Percentiles rank a stretch among this genome's conserved stretches.
Evolutionary conservation across 2,329 filamentous ascomycete species (phyloP).

Genomic region (Exophiala aquamarina): DNA sequence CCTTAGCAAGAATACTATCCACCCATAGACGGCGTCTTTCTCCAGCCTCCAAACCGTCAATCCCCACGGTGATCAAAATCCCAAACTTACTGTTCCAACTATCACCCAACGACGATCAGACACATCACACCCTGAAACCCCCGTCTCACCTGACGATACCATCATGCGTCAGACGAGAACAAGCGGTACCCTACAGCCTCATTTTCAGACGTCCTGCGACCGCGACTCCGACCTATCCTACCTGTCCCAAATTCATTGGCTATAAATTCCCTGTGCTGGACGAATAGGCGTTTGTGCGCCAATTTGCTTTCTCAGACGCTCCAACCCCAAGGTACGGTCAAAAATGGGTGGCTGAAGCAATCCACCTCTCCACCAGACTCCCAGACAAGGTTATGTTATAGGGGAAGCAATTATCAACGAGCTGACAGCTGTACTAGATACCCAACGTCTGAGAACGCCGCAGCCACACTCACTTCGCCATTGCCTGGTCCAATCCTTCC

Average conservation of each 20-base stretch:
- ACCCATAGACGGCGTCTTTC: too few species aligned
- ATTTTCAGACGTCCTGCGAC: slow-evolving; percentile 26
- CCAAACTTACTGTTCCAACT: too few species aligned
- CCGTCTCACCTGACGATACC: slow-evolving; percentile 21
- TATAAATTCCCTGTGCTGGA: slow-evolving; percentile 27
- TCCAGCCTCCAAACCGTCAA: too few species aligned
- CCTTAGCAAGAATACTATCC: too few species aligned
- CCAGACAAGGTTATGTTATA: slow-evolving; percentile 18
- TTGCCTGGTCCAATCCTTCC: slow-evolving; percentile 11
- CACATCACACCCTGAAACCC: not conserved
- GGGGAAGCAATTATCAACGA: slow-evolving; percentile 6
- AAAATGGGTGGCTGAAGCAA: slow-evolving; percentile 1
- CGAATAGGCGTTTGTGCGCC: slow-evolving; percentile 25
- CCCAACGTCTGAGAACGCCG: slow-evolving; percentile 13
- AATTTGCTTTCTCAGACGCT: slow-evolving; percentile 7
- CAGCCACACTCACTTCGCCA: slow-evolving; percentile 5
- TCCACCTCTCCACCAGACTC: too few species aligned
- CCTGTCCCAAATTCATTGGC: slow-evolving; percentile 26
- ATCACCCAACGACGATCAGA: too few species aligned
- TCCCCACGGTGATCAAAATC: too few species aligned
- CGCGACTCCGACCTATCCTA: slow-evolving; percentile 22
- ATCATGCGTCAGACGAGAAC: slow-evolving; percentile 25
- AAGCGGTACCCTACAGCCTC: slow-evolving; percentile 24
- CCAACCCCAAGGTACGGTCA: slow-evolving; percentile 14
- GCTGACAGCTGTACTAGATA: slow-evolving; percentile 22